Evolutionary conservation across 257 asterid species (phyloP).

Genomic region (Echites panduratus): DNA sequence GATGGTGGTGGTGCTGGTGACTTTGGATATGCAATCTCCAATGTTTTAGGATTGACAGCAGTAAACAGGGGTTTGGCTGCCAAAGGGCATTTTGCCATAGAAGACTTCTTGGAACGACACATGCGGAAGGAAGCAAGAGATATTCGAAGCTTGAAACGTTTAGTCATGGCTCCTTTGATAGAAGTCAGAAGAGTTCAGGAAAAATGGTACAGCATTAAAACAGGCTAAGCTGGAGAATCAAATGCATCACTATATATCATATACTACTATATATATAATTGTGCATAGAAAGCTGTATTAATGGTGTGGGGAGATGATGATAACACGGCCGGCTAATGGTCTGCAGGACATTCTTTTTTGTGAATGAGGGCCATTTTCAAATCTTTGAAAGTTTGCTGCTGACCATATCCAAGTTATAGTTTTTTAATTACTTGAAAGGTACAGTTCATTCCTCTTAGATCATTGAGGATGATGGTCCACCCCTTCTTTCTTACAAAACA

Average conservation of each 20-base stretch:
- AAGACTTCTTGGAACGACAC: constrained; percentile 27
- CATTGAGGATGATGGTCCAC: not conserved
- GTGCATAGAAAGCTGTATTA: not conserved
- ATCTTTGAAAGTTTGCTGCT: not conserved
- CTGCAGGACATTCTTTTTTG: not conserved
- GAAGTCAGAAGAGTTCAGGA: not conserved
- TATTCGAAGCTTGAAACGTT: constrained; percentile 27
- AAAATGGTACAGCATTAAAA: not conserved
- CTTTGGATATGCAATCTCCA: constrained; percentile 32
- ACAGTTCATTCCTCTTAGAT: constrained; percentile 18
- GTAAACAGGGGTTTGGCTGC: constrained; percentile 17
- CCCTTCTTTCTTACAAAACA: not conserved
- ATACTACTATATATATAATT: not conserved
- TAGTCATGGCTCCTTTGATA: constrained; percentile 17
- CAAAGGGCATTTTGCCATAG: constrained; percentile 27
- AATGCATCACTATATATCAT: not conserved
- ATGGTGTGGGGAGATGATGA: not conserved
- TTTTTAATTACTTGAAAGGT: not conserved
- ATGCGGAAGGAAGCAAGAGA: constrained; percentile 27
- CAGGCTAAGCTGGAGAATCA: not conserved
- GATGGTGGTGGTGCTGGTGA: constrained; percentile 53
- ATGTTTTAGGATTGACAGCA: constrained; percentile 28
- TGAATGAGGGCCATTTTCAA: not conserved
- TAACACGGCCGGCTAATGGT: constrained; percentile 23
- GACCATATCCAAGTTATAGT: constrained; percentile 11